phyloP scores from a whole-genome alignment of 306 rosid species.

The Castanea crenata region DNA sequence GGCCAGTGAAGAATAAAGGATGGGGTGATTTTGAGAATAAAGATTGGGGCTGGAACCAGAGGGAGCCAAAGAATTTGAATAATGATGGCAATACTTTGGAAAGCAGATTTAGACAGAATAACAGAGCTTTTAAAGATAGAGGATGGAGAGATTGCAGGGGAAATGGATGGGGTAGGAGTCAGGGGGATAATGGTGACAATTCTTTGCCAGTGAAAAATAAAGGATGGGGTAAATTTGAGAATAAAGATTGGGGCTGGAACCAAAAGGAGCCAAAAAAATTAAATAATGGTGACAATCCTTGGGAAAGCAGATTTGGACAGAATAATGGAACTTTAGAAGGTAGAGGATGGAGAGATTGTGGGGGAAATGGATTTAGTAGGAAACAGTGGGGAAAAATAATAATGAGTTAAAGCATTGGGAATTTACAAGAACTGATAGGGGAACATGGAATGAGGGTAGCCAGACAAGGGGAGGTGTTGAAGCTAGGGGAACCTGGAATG shows the following conservation, averaged over 20 bases:
- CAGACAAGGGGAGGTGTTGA: conserved; percentile 24
- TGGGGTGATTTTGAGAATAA: conserved; percentile 15
- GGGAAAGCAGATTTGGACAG: conserved; percentile 32
- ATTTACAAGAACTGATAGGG: conserved; percentile 30
- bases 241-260: conserved; percentile 25
- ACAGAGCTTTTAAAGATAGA: conserved; percentile 28
- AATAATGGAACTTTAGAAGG: conserved; percentile 31
- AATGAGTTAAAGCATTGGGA: conserved; percentile 36
- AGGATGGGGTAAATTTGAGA: conserved; percentile 12
- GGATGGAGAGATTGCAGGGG: conserved; percentile 35
- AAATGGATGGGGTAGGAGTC: conserved; percentile 33
- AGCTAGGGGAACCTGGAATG: too few relatives aligned
- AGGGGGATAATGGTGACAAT: neutral
- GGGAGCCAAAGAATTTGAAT: conserved; percentile 26
- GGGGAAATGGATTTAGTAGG: conserved; percentile 30
- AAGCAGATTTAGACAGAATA: conserved; percentile 25
- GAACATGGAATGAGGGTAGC: conserved; percentile 28
- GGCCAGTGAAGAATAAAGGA: conserved; percentile 32
- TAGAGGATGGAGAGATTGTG: conserved; percentile 37
- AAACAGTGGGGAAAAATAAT: conserved; percentile 32
- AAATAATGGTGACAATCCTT: conserved; percentile 28
- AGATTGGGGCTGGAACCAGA: conserved; percentile 28
- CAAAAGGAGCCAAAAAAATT: conserved; percentile 23
- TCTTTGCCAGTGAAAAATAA: conserved; percentile 39
- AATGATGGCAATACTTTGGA: conserved; percentile 33